A percentile compares a stretch with the other conserved stretches of the same genome.
phyloP scores from a whole-genome alignment of 441 rosid species.

The Aquilaria agallochum region DNA sequence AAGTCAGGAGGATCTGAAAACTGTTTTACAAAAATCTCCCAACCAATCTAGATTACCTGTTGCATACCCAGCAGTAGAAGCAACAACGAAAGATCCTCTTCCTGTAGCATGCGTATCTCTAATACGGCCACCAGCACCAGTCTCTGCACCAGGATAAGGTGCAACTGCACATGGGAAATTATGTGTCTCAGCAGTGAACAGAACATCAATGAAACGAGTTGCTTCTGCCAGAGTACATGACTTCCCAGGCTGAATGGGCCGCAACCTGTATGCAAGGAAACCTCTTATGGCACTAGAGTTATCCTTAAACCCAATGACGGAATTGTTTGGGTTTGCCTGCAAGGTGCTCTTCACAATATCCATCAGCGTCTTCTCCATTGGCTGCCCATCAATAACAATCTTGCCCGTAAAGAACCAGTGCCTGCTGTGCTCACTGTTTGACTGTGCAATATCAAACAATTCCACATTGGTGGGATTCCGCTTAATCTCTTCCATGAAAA shows the following conservation, averaged over 20 bases:
- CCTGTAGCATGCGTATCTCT: constrained; percentile 99
- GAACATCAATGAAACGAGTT: constrained; percentile 60
- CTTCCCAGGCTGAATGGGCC: constrained; percentile 69
- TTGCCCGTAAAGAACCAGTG: constrained; percentile 97
- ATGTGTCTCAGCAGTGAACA: constrained; percentile 96
- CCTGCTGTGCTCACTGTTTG: constrained; percentile 92
- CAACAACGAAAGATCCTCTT: constrained; percentile 88
- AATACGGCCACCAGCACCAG: constrained; percentile 96
- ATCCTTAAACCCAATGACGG: constrained; percentile 92
- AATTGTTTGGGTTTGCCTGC: constrained; percentile 75
- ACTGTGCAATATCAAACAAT: constrained; percentile 92
- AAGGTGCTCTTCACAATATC: constrained; percentile 95
- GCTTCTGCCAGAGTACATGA: constrained; percentile 48
- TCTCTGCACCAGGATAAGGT: constrained; percentile 98
- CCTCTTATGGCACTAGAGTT: constrained; percentile 96
- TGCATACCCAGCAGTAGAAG: constrained; percentile 86
- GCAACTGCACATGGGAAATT: constrained; percentile 99
- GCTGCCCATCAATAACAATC: constrained; percentile 81
- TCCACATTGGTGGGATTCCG: constrained; percentile 90
- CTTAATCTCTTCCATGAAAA: constrained; percentile 70
- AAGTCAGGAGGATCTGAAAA: too few relatives aligned
- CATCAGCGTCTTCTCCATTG: constrained; percentile 80
- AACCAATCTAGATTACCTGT: constrained; percentile 59
- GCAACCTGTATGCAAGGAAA: constrained; percentile 63
- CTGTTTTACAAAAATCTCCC: too few relatives aligned